Evolutionary conservation across 345 rosid species (phyloP).

Genomic region (Conringia planisiliqua): DNA sequence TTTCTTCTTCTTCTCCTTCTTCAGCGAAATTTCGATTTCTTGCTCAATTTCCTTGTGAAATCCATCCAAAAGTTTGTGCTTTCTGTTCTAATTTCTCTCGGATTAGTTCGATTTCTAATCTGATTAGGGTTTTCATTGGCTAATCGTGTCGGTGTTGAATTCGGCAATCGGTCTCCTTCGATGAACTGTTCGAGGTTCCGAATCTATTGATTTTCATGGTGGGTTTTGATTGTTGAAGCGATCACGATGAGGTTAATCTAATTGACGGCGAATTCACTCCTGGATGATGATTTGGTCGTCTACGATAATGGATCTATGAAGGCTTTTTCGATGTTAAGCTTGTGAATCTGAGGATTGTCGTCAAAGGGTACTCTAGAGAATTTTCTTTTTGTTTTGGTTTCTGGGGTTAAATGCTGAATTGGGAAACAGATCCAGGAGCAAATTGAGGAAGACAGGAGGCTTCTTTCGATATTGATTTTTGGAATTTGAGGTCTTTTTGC

Average conservation of each 20-base stretch:
- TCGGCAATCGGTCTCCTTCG: background rate
- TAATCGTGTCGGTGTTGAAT: constrained; percentile 1
- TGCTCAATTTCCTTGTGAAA: background rate
- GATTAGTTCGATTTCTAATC: constrained; percentile 10
- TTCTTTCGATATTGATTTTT: background rate
- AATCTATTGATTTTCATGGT: background rate
- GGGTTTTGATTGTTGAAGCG: constrained; percentile 16
- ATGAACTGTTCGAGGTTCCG: background rate
- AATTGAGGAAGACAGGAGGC: background rate
- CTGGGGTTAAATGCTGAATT: constrained; percentile 2
- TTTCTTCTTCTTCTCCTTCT: constrained; percentile 1
- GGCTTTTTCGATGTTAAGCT: background rate
- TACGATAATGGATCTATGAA: background rate
- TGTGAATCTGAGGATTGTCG: constrained; percentile 11
- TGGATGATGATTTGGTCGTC: background rate
- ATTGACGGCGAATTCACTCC: constrained; percentile 17
- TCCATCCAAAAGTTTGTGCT: background rate
- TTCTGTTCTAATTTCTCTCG: background rate
- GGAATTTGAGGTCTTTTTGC: background rate
- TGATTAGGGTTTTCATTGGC: constrained; percentile 17
- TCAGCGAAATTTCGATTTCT: background rate
- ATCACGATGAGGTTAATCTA: background rate
- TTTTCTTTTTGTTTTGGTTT: background rate
- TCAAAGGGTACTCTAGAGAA: background rate
- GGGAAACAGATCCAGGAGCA: constrained; percentile 11